Conservation (phyloP, 331 rosid genomes). For the Quercus lobata region DNA sequence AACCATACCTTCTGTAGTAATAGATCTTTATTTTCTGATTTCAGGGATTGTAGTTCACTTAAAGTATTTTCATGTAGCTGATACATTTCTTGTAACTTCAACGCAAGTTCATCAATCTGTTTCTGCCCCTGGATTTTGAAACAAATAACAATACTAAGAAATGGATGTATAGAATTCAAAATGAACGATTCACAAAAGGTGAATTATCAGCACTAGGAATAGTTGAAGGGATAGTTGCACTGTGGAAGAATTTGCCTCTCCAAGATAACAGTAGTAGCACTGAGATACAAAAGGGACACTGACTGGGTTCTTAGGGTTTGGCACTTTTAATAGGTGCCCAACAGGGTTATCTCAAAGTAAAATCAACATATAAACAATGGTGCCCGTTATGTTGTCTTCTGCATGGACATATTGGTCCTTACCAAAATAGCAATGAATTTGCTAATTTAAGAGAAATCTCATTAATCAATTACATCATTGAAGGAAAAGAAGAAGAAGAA, state of each 20-base stretch:
- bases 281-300: neutral
- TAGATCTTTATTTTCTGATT: conserved; percentile 31
- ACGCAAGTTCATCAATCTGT: conserved; percentile 33
- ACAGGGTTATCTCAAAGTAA: neutral
- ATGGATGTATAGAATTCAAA: neutral
- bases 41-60: conserved; percentile 43
- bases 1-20: conserved; percentile 47
- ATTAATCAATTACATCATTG: neutral
- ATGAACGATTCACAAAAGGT: neutral
- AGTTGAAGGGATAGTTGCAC: neutral
- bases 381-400: neutral
- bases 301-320: neutral
- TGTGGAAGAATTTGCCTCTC: neutral
- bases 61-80: conserved; percentile 35
- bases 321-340: neutral
- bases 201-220: neutral
- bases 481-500: neutral
- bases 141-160: neutral
- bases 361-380: neutral
- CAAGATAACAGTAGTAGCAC: neutral
- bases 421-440: neutral
- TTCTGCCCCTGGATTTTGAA: conserved; percentile 36
- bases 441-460: neutral
- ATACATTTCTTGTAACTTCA: conserved; percentile 39
- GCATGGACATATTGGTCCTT: neutral